These are phyloP conservation scores for Fusarium palustre DNA, from an alignment of 2,329 filamentous ascomycete species.

Conservation along the genomic window DNA sequence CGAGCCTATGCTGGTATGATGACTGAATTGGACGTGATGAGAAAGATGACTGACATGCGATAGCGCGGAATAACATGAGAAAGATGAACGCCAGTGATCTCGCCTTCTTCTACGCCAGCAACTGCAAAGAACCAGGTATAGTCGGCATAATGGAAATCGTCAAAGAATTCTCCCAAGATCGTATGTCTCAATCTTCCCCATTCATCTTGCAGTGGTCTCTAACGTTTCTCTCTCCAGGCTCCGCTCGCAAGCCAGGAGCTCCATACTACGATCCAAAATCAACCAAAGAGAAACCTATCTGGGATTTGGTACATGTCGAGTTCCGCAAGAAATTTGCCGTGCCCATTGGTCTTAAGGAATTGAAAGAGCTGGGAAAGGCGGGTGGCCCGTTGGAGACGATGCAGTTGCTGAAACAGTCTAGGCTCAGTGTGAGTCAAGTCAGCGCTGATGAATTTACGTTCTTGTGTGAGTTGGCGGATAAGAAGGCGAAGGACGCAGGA, in stretches of 20 bases:
- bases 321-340: conserved; percentile 85
- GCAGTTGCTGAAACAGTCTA: conserved; percentile 84
- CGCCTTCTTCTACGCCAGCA: conserved; percentile 97
- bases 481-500: conserved; percentile 55
- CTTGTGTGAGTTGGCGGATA: conserved; percentile 65
- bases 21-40: rapidly evolving
- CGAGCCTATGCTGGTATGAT: conserved; percentile 60
- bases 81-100: conserved; percentile 92
- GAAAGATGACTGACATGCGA: not conserved
- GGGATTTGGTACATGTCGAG: conserved; percentile 89
- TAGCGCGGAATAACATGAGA: conserved; percentile 87
- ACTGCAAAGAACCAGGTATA: conserved; percentile 89
- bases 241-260: conserved; percentile 49
- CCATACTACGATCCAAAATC: conserved; percentile 89
- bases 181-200: conserved; percentile 57
- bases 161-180: conserved; percentile 82
- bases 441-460: conserved; percentile 73
- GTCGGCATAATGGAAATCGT: conserved; percentile 92
- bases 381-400: conserved; percentile 75
- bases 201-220: rapidly evolving
- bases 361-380: conserved; percentile 71
- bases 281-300: conserved; percentile 66
- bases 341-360: conserved; percentile 76
- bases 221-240: conserved; percentile 40
- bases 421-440: conserved; percentile 83